A percentile compares a stretch with the other conserved stretches of the same genome.
These are phyloP conservation scores for Mixia osmundae DNA, from an alignment of 1,284 basidiomycete genomes.

Conservation along the genomic window DNA sequence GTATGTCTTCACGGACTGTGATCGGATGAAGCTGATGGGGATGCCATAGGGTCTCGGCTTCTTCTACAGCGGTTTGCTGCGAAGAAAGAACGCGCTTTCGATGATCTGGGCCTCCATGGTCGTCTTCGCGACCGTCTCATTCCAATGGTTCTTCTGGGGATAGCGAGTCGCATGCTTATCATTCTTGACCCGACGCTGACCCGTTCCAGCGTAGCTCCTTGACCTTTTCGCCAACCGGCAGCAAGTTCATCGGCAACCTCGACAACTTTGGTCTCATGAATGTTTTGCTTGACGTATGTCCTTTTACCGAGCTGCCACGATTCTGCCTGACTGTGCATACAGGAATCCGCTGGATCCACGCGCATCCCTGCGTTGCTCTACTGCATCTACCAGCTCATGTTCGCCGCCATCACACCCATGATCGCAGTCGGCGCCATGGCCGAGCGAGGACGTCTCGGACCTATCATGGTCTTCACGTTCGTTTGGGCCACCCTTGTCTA, in stretches of 20 bases:
- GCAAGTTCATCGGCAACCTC: neutral
- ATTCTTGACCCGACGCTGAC: no score
- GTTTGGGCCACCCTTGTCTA: constrained; percentile 70
- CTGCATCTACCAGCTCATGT: constrained; percentile 73
- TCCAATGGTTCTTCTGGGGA: neutral
- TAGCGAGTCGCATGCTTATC: neutral
- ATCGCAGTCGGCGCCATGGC: constrained; percentile 48
- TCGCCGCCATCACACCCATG: constrained; percentile 47
- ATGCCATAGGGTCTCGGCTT: neutral
- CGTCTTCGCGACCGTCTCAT: neutral
- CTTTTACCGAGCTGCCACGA: no score
- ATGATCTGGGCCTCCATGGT: neutral
- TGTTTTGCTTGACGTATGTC: neutral
- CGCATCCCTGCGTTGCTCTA: constrained; percentile 58
- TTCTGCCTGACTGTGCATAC: no score
- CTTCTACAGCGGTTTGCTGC: neutral
- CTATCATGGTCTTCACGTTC: constrained; percentile 70
- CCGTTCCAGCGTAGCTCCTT: no score
- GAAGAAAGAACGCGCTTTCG: neutral
- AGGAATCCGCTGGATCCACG: neutral
- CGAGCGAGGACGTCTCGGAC: constrained; percentile 69
- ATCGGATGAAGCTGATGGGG: neutral
- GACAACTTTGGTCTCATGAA: neutral
- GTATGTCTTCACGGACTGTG: neutral
- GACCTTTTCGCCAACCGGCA: neutral